Evolutionary conservation across 2,329 filamentous ascomycete species (phyloP).

Genomic region (Diplodia intermedia): DNA sequence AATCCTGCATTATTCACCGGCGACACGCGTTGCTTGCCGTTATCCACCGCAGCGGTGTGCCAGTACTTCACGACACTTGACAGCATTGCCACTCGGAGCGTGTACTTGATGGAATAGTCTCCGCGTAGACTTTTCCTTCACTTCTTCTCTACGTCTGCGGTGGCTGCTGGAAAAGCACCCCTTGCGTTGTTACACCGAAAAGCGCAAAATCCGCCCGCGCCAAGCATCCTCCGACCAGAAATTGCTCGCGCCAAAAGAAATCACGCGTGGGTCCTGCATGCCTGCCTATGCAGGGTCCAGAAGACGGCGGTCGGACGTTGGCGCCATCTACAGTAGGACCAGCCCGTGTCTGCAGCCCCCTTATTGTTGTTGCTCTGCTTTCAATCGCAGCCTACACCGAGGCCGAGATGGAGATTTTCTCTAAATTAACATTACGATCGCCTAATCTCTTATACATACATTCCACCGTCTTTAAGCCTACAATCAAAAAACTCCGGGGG

Average conservation of each 20-base stretch:
- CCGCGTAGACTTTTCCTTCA: too few relatives aligned
- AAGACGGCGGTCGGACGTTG: neutral
- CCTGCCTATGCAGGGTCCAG: neutral
- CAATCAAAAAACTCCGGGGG: neutral
- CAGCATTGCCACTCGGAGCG: too few relatives aligned
- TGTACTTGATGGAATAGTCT: too few relatives aligned
- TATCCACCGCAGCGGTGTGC: neutral
- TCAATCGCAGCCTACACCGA: too few relatives aligned
- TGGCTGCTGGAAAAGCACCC: neutral
- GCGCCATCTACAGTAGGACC: neutral
- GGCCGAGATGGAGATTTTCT: neutral
- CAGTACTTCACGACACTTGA: neutral
- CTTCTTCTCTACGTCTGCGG: neutral
- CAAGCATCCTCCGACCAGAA: neutral
- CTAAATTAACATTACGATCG: neutral
- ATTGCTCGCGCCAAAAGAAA: constrained; percentile 3
- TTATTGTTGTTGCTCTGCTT: neutral
- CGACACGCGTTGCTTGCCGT: neutral
- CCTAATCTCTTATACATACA: neutral
- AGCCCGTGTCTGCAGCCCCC: neutral
- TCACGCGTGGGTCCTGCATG: constrained; percentile 2
- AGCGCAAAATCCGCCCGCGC: neutral
- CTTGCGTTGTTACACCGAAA: neutral
- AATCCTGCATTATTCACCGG: neutral
- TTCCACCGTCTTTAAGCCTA: neutral